A percentile compares a stretch with the other conserved stretches of the same genome.
Conservation (phyloP, 257 asterid genomes). For the Solanum medicagineum region DNA sequence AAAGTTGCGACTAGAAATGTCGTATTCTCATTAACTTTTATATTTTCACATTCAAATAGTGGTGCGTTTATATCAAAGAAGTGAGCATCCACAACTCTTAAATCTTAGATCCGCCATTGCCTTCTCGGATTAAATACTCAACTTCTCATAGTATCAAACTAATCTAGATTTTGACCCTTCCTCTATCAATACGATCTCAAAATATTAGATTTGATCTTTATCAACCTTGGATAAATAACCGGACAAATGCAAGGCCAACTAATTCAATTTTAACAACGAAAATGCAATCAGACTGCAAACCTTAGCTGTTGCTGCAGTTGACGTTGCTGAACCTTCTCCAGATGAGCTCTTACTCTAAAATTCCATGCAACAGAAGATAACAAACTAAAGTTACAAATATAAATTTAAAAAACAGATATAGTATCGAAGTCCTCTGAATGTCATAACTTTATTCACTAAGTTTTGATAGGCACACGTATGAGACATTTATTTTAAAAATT, state of each 20-base stretch:
- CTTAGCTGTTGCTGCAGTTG: slow-evolving; percentile 40
- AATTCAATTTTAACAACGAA: background rate
- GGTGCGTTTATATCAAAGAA: no score
- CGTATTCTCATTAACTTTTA: no score
- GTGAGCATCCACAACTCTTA: no score
- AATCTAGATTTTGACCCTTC: background rate
- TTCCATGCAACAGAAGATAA: background rate
- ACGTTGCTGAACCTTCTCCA: slow-evolving; percentile 49
- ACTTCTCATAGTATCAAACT: background rate
- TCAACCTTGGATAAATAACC: background rate
- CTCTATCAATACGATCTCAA: background rate
- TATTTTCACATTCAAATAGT: no score
- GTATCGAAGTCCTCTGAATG: background rate
- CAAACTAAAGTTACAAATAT: background rate
- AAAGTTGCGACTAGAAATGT: no score
- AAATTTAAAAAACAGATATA: background rate
- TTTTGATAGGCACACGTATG: background rate
- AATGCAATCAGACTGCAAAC: slow-evolving; percentile 8
- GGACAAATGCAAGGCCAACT: background rate
- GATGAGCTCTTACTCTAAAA: slow-evolving; percentile 43
- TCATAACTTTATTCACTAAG: background rate
- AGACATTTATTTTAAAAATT: background rate
- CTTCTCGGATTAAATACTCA: background rate
- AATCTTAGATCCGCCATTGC: no score
- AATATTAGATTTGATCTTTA: background rate